Evolutionary conservation across 1,284 basidiomycete genomes (phyloP).

Genomic region (Tilletia caries): DNA sequence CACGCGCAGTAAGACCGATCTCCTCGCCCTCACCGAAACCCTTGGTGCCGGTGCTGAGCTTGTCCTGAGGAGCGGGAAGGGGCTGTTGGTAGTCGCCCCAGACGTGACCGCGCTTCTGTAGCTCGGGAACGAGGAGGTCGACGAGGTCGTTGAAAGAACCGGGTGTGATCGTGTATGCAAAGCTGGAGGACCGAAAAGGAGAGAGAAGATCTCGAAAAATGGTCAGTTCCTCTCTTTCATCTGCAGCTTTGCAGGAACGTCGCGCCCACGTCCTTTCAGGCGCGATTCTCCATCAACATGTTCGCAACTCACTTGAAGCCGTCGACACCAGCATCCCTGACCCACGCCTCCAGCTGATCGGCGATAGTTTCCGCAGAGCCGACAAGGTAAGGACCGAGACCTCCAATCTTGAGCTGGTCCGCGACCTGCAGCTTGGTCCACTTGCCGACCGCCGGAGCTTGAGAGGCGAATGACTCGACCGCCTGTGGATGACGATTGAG

Average conservation of each 20-base stretch:
- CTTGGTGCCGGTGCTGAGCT: constrained; percentile 12
- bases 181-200: constrained; percentile 1
- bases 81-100: constrained; percentile 42
- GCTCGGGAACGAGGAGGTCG: constrained; percentile 36
- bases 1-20: constrained; percentile 38
- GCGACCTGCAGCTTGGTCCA: constrained; percentile 46
- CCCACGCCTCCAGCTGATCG: constrained; percentile 41
- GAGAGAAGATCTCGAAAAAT: constrained; percentile 13
- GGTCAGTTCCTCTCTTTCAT: neutral
- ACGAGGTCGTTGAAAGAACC: constrained; percentile 46
- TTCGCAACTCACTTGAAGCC: constrained; percentile 49
- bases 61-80: constrained; percentile 11
- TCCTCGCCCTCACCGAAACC: constrained; percentile 35
- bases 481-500: constrained; percentile 14
- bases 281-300: too few relatives aligned
- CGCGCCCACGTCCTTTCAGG: too few relatives aligned
- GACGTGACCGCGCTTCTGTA: constrained; percentile 42
- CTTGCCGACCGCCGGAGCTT: constrained; percentile 43
- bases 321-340: constrained; percentile 39
- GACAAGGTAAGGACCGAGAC: constrained; percentile 44
- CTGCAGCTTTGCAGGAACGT: neutral
- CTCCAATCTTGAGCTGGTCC: constrained; percentile 46
- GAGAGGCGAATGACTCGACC: constrained; percentile 41
- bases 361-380: constrained; percentile 31
- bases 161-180: constrained; percentile 25